Percentiles rank a stretch among this genome's conserved stretches.
Conservation (phyloP, 345 rosid genomes). For the Eutrema heterophyllum region DNA sequence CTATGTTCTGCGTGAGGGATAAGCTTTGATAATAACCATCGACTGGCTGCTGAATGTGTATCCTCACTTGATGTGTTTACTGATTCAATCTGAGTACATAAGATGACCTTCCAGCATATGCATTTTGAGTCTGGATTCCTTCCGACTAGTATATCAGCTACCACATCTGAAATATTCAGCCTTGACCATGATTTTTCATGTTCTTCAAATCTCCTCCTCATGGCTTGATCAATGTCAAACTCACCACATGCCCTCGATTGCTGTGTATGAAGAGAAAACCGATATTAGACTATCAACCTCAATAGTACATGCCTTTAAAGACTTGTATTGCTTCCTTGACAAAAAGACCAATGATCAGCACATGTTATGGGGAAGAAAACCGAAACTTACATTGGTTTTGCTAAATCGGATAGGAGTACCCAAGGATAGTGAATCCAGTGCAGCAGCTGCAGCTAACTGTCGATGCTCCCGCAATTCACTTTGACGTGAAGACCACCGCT, state of each 20-base stretch:
- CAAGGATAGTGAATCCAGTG: conserved; percentile 61
- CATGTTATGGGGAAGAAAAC: neutral
- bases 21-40: conserved; percentile 77
- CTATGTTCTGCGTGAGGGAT: conserved; percentile 46
- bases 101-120: conserved; percentile 76
- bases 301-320: neutral
- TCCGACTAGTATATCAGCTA: conserved; percentile 38
- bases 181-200: conserved; percentile 70
- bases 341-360: neutral
- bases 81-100: conserved; percentile 44
- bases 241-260: conserved; percentile 34
- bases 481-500: conserved; percentile 54
- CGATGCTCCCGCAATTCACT: conserved; percentile 60
- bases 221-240: conserved; percentile 66
- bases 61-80: conserved; percentile 30
- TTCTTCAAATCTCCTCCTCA: conserved; percentile 61
- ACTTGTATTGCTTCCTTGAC: neutral
- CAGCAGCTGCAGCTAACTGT: conserved; percentile 64
- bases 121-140: conserved; percentile 64
- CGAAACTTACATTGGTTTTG: conserved; percentile 51
- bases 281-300: conserved; percentile 17
- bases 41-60: conserved; percentile 38
- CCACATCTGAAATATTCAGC: conserved; percentile 78
- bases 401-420: conserved; percentile 64
- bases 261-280: conserved; percentile 36